Percentiles rank a stretch among this genome's conserved stretches.
Evolutionary conservation across 345 rosid species (phyloP).

Genomic region (Clarkia xantiana): DNA sequence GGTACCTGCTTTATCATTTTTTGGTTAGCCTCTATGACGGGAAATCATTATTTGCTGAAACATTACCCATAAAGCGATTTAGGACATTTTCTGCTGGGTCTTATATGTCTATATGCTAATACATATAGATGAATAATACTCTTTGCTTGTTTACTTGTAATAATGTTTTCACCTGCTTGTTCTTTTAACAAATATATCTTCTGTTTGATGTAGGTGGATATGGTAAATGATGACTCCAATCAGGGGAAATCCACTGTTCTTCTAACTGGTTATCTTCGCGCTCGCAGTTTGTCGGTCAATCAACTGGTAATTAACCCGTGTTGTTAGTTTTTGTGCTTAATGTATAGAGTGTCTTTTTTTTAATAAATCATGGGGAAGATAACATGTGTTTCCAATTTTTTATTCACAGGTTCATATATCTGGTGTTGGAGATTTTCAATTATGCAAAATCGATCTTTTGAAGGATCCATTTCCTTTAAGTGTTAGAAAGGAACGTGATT

Average conservation of each 20-base stretch:
- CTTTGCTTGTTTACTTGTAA: no score
- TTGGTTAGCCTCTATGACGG: neutral
- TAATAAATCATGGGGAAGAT: neutral
- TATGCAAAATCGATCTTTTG: slow-evolving; percentile 59
- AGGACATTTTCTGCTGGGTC: no score
- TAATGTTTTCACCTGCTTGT: no score
- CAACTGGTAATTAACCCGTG: slow-evolving; percentile 54
- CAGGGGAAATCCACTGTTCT: slow-evolving; percentile 49
- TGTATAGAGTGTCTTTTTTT: neutral
- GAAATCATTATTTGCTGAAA: no score
- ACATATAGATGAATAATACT: no score
- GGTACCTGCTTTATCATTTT: slow-evolving; percentile 23
- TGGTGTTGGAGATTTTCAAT: slow-evolving; percentile 81
- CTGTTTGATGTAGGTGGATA: slow-evolving; percentile 30
- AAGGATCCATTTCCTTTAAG: slow-evolving; percentile 67
- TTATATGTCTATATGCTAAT: no score
- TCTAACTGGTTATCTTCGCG: slow-evolving; percentile 66
- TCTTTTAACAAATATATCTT: no score
- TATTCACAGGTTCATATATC: slow-evolving; percentile 62
- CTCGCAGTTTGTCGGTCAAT: slow-evolving; percentile 57
- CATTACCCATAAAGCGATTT: no score
- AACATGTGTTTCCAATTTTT: neutral
- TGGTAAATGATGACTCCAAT: slow-evolving; percentile 30
- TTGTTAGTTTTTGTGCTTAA: slow-evolving; percentile 6
- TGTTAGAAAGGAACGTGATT: slow-evolving; percentile 40